Conservation (phyloP, 345 rosid species). For the Salix koriyanagi region DNA sequence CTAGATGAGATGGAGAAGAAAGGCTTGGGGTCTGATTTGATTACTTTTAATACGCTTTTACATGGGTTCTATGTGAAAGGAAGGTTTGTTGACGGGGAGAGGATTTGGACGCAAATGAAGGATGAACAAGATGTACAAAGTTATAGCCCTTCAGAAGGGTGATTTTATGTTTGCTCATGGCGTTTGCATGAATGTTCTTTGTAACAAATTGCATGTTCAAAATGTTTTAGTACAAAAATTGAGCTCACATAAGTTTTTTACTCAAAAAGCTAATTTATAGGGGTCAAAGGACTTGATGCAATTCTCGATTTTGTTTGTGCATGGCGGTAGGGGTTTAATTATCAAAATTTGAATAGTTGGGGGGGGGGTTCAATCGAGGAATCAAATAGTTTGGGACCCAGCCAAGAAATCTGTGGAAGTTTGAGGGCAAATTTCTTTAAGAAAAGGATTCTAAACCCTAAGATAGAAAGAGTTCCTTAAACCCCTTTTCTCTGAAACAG, state of each 20-base stretch:
- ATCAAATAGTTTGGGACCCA: too few species aligned
- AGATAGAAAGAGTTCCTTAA: too few species aligned
- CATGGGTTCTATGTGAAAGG: conserved; percentile 42
- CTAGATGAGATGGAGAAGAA: conserved; percentile 57
- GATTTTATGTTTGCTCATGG: conserved; percentile 48
- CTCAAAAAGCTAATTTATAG: too few species aligned
- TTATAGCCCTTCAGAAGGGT: conserved; percentile 38
- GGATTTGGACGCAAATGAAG: conserved; percentile 29
- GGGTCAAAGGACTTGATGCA: too few species aligned
- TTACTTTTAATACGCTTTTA: conserved; percentile 53
- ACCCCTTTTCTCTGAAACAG: not conserved
- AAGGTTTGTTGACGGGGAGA: conserved; percentile 45
- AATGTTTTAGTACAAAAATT: conserved; percentile 35
- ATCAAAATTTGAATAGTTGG: too few species aligned
- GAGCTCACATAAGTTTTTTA: too few species aligned
- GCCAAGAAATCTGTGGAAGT: too few species aligned
- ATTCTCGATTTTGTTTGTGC: too few species aligned
- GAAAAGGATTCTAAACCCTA: not conserved
- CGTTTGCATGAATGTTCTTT: conserved; percentile 39
- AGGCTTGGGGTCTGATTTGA: conserved; percentile 44
- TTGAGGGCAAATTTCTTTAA: too few species aligned
- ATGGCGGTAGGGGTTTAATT: too few species aligned
- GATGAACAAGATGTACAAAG: not conserved
- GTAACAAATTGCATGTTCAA: conserved; percentile 23
- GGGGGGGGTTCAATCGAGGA: too few species aligned